Conservation (phyloP, 2,329 filamentous ascomycete species). For the Mariannaea elegans region DNA sequence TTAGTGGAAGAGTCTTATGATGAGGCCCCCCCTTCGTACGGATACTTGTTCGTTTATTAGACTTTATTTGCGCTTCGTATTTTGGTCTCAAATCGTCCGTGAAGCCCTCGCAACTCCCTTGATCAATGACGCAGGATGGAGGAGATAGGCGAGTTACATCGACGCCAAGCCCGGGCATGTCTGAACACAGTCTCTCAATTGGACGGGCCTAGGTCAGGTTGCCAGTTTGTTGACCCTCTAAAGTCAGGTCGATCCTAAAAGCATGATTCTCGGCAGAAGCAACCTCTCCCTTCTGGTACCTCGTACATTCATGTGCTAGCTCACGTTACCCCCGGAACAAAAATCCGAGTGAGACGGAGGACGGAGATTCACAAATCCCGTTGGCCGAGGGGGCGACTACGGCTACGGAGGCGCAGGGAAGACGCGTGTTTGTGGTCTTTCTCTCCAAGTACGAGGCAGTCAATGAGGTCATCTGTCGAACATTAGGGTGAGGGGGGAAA, state of each 20-base stretch:
- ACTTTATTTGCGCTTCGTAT: too few species aligned
- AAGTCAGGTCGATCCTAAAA: constrained; percentile 14
- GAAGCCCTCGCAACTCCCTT: too few species aligned
- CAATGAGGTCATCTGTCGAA: constrained; percentile 21
- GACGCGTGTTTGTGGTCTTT: constrained; percentile 4
- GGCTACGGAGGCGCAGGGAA: background rate
- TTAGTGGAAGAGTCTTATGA: too few species aligned
- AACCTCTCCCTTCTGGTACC: constrained; percentile 4
- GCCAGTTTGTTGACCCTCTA: background rate
- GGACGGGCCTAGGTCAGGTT: constrained; percentile 2
- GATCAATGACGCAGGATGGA: too few species aligned
- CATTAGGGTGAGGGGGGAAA: constrained; percentile 7
- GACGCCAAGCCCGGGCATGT: background rate
- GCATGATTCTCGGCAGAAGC: background rate
- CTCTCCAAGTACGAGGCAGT: constrained; percentile 5
- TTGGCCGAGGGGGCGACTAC: background rate
- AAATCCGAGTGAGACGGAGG: constrained; percentile 9
- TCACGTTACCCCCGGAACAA: constrained; percentile 12
- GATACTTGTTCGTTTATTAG: too few species aligned
- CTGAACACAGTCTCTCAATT: background rate
- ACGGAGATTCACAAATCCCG: constrained; percentile 3
- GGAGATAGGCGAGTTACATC: background rate
- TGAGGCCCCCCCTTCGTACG: too few species aligned
- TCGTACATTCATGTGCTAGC: background rate
- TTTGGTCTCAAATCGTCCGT: too few species aligned